phyloP scores from a whole-genome alignment of 371 early-diverging fungal genomes.

The Fennellomyces sp. region DNA sequence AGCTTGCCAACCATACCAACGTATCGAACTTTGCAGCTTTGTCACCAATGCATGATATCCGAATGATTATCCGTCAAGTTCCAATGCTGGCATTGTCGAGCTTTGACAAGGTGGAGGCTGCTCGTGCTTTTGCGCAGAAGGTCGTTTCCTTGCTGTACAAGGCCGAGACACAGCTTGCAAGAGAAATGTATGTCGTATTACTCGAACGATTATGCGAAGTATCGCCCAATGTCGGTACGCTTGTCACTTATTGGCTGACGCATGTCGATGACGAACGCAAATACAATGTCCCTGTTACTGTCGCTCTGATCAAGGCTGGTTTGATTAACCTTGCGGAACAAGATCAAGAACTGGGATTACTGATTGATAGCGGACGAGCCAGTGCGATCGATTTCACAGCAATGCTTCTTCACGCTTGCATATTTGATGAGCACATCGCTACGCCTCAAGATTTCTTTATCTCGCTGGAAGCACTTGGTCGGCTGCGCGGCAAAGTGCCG shows the following conservation, averaged over 20 bases:
- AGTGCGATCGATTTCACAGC: conserved; percentile 79
- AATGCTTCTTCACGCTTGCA: conserved; percentile 71
- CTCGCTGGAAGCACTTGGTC: conserved; percentile 70
- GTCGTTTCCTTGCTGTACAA: conserved; percentile 84
- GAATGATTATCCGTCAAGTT: conserved; percentile 74
- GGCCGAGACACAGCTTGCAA: conserved; percentile 69
- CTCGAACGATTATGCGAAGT: conserved; percentile 82
- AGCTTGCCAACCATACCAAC: conserved; percentile 60
- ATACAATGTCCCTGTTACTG: conserved; percentile 82
- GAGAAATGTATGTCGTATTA: conserved; percentile 82
- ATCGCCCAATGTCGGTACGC: conserved; percentile 76
- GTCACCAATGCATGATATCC: conserved; percentile 81
- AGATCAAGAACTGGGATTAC: conserved; percentile 84
- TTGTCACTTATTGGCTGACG: conserved; percentile 90
- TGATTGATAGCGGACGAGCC: conserved; percentile 77
- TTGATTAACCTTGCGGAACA: conserved; percentile 79
- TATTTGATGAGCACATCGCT: conserved; percentile 62
- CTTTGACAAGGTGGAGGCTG: conserved; percentile 76
- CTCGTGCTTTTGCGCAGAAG: conserved; percentile 84
- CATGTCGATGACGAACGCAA: conserved; percentile 95
- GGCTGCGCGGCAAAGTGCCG: conserved; percentile 70
- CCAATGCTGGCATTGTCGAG: conserved; percentile 66
- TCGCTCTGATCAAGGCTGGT: conserved; percentile 78
- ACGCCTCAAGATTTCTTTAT: conserved; percentile 77
- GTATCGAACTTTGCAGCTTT: conserved; percentile 64